Evolutionary conservation across 2,329 filamentous ascomycete genomes (phyloP), one percentile per base, ranked within the genome.

Genomic region (Trichoderma polysporum): DNA sequence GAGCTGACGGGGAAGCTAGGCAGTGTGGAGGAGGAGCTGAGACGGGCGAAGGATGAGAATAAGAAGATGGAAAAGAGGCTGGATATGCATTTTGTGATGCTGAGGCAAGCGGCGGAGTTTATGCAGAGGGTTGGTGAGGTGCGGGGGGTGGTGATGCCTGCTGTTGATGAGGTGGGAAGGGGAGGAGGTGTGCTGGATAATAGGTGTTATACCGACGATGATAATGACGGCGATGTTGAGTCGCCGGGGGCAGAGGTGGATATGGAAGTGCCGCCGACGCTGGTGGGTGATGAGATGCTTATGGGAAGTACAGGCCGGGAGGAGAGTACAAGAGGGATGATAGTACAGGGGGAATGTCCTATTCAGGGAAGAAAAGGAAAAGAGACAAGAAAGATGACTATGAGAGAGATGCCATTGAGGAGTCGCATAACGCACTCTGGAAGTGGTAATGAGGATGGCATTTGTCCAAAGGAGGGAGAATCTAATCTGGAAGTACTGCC

Each of bases 21-120:
- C 0, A 15, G 29, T 0, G 31, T 74, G 2, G 49, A 56, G 0
- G 29, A 12, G 3, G 68, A 73, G 12, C 65, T 69, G 9, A 52
- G 58, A 1, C 50, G 45, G 0, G 50, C 70, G 29, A 50, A 41
- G 19, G 25, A 19, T 2, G 69, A n/a, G 27, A 66, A 70, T 27
- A n/a, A 10, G 0, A 56, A 65, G 0, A 33, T 74, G 63, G 68
- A 72, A 27, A 68, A 33, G 2, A 68, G 70, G 2, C 33, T 73
- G 2, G 59, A 72, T 15, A 69, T 69, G 62, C 70, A 74, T 37
- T 65, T 68, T 0, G 66, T 72, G 2, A 41, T 74, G 5, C 66
- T 73, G 68, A 64, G 71, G n/a, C 72, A 72, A 0, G 67, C 72
- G 17, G 69, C 70, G 8, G 56, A 53, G 2, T 71, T 72, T 12